phyloP scores from a whole-genome alignment of 495 filamentous ascomycete genomes.

The Mytilinidion resinicola region DNA sequence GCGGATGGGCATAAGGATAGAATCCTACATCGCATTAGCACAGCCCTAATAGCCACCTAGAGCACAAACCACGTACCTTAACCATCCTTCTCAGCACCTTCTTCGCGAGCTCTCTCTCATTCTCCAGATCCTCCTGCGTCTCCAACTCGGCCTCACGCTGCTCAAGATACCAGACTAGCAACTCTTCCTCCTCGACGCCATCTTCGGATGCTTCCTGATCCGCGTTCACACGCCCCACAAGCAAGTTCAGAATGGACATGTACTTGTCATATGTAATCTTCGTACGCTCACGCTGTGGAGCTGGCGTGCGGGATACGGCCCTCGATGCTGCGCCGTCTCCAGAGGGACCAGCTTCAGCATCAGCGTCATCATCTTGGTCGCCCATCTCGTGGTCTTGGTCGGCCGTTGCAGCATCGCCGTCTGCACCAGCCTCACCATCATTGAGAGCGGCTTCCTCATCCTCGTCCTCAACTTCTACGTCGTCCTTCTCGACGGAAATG shows the following conservation, averaged over 20 bases:
- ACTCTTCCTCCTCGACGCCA: constrained; percentile 80
- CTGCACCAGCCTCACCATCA: constrained; percentile 38
- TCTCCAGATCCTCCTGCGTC: constrained; percentile 69
- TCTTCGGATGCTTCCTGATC: constrained; percentile 66
- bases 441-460: constrained; percentile 49
- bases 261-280: constrained; percentile 97
- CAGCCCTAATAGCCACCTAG: not conserved
- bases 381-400: constrained; percentile 26
- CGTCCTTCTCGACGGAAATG: constrained; percentile 96
- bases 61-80: constrained; percentile 57
- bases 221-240: constrained; percentile 77
- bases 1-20: constrained; percentile 83
- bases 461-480: constrained; percentile 91
- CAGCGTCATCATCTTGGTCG: constrained; percentile 30
- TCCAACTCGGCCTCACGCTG: constrained; percentile 81
- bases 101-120: constrained; percentile 66
- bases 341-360: constrained; percentile 12
- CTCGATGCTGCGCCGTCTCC: not conserved
- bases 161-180: constrained; percentile 90
- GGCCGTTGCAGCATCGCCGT: constrained; percentile 40
- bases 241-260: constrained; percentile 75
- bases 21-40: constrained; percentile 55
- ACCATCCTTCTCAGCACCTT: constrained; percentile 96
- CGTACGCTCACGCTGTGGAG: constrained; percentile 54
- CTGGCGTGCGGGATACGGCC: constrained; percentile 35